Evolutionary conservation across 2,329 filamentous ascomycete species (phyloP).

Genomic region (Monosporascus sp.): DNA sequence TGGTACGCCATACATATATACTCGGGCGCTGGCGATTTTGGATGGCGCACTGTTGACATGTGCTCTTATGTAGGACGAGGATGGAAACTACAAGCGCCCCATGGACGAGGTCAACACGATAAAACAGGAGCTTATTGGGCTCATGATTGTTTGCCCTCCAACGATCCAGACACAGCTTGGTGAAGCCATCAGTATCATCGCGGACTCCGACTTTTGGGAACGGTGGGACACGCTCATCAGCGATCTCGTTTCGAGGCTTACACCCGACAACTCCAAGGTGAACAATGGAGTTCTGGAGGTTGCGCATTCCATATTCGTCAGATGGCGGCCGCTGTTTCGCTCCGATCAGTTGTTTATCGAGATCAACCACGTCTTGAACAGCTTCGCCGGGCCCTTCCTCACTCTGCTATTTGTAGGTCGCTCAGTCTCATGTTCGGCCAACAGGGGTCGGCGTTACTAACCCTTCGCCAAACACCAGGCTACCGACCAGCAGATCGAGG

Average conservation of each 20-base stretch:
- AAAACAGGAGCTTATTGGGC: conserved; percentile 89
- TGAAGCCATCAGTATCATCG: conserved; percentile 94
- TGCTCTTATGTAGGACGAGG: conserved; percentile 60
- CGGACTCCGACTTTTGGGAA: conserved; percentile 95
- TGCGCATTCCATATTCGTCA: conserved; percentile 94
- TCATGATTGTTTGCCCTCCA: conserved; percentile 90
- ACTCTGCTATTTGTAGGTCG: conserved; percentile 64
- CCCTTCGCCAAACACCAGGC: conserved; percentile 35
- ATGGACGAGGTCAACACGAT: conserved; percentile 80
- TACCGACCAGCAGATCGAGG: conserved; percentile 67
- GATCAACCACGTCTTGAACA: conserved; percentile 89
- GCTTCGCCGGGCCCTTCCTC: conserved; percentile 81
- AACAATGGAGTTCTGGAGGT: conserved; percentile 96
- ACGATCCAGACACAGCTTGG: conserved; percentile 90
- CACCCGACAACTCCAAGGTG: conserved; percentile 71
- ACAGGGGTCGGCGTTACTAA: background rate
- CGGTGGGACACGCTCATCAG: conserved; percentile 94
- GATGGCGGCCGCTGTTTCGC: conserved; percentile 91
- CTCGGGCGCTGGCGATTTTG: no score
- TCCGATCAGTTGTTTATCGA: conserved; percentile 91
- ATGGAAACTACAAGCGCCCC: conserved; percentile 87
- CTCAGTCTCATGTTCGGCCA: background rate
- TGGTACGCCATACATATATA: conserved; percentile 42
- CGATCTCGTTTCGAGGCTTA: conserved; percentile 86
- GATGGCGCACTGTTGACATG: no score